phyloP scores from a whole-genome alignment of 2,329 filamentous ascomycete genomes.

The Hypoxylon sp. region DNA sequence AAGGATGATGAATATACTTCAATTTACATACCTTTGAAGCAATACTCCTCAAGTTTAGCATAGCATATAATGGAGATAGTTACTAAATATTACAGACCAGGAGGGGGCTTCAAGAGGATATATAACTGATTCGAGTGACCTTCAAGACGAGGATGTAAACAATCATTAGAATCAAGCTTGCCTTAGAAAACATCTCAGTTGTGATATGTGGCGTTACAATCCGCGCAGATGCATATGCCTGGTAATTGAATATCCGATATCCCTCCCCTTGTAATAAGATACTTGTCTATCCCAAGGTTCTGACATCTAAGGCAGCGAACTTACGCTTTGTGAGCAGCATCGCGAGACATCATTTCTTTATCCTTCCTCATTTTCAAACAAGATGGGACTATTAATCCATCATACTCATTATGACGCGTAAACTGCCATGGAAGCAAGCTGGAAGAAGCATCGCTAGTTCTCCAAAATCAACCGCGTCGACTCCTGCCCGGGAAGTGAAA shows the following conservation, averaged over 20 bases:
- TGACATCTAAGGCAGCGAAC: not conserved
- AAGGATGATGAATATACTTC: not conserved
- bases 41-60: not conserved
- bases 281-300: not conserved
- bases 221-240: not conserved
- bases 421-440: conserved; percentile 65
- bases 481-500: conserved; percentile 38
- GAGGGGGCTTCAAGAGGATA: not conserved
- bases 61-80: too few relatives aligned
- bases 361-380: not conserved
- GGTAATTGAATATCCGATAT: conserved; percentile 3
- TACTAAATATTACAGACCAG: not conserved
- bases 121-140: not conserved
- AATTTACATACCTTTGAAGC: not conserved
- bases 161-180: not conserved
- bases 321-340: not conserved
- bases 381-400: not conserved
- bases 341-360: not conserved
- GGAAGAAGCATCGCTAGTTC: conserved; percentile 27
- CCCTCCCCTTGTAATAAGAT: not conserved
- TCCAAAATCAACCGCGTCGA: conserved; percentile 32
- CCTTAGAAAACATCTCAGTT: not conserved
- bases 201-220: not conserved
- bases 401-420: conserved; percentile 62
- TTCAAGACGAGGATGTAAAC: not conserved